Evolutionary conservation across 139 green algal genomes (phyloP).

Genomic region (Chlorella vulgaris): DNA sequence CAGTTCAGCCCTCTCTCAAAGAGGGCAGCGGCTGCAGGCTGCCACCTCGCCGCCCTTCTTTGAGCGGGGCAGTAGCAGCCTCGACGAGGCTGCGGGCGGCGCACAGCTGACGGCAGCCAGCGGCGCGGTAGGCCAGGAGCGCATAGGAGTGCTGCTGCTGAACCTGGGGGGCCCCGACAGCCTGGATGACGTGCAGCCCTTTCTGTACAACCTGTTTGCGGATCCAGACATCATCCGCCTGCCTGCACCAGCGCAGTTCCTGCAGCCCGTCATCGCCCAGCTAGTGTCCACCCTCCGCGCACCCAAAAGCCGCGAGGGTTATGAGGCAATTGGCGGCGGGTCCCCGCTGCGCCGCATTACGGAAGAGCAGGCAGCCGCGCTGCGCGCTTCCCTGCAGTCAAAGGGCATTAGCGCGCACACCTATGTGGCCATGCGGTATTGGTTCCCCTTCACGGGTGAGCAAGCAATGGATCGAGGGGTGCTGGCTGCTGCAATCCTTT

Average conservation of each 20-base stretch:
- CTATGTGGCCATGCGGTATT: conserved; percentile 99
- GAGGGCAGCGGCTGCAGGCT: not conserved
- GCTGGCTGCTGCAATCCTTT: no score
- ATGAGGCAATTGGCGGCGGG: conserved; percentile 94
- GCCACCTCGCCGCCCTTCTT: conserved; percentile 22
- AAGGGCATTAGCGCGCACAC: conserved; percentile 62
- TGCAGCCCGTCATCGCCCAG: conserved; percentile 85
- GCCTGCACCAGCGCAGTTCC: conserved; percentile 67
- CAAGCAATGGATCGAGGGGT: conserved; percentile 19
- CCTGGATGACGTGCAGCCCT: conserved; percentile 97
- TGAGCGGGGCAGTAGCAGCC: not conserved
- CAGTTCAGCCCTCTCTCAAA: no score
- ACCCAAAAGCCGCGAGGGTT: conserved; percentile 90
- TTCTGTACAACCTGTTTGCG: conserved; percentile 99
- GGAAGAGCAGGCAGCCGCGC: conserved; percentile 87
- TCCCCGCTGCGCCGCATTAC: conserved; percentile 95
- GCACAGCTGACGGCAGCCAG: not conserved
- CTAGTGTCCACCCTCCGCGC: conserved; percentile 80
- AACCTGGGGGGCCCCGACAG: conserved; percentile 97
- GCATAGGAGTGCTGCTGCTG: conserved; percentile 94
- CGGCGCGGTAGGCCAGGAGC: not conserved
- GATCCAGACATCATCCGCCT: conserved; percentile 97
- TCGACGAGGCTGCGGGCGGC: not conserved
- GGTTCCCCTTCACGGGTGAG: conserved; percentile 95
- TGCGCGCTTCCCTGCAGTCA: conserved; percentile 61